These are phyloP conservation scores for Citrus reticulata DNA, from an alignment of 345 rosid species.

Conservation along the genomic window DNA sequence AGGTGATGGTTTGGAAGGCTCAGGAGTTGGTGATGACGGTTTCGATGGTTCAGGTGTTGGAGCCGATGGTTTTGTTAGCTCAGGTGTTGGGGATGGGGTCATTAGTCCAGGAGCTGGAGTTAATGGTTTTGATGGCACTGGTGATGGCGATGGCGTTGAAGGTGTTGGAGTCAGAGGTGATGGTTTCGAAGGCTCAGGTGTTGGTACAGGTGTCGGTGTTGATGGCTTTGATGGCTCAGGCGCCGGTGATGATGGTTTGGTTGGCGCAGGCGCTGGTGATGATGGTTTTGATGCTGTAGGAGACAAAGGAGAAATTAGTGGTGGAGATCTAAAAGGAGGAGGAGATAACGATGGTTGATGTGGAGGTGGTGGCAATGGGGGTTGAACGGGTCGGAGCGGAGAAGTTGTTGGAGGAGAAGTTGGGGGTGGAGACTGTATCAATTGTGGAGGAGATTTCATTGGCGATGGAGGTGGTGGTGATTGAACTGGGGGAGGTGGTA, in stretches of 20 bases:
- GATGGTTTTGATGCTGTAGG: not conserved
- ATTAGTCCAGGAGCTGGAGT: not conserved
- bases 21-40: not conserved
- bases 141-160: not conserved
- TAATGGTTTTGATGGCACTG: not conserved
- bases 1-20: not conserved
- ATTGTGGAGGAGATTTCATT: not conserved
- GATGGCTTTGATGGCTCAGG: not conserved
- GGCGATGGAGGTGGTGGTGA: not conserved
- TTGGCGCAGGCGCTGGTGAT: not conserved
- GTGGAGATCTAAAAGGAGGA: not conserved
- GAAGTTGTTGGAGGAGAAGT: not conserved
- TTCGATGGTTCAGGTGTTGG: not conserved
- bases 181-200: not conserved
- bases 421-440: not conserved
- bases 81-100: not conserved
- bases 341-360: not conserved
- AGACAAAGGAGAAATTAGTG: not conserved
- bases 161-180: not conserved
- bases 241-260: not conserved
- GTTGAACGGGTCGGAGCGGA: not conserved
- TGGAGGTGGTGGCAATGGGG: not conserved
- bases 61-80: not conserved
- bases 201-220: not conserved
- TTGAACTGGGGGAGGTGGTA: not conserved